phyloP scores from a whole-genome alignment of 1,284 basidiomycete genomes.

The Trichosporon sp. region DNA sequence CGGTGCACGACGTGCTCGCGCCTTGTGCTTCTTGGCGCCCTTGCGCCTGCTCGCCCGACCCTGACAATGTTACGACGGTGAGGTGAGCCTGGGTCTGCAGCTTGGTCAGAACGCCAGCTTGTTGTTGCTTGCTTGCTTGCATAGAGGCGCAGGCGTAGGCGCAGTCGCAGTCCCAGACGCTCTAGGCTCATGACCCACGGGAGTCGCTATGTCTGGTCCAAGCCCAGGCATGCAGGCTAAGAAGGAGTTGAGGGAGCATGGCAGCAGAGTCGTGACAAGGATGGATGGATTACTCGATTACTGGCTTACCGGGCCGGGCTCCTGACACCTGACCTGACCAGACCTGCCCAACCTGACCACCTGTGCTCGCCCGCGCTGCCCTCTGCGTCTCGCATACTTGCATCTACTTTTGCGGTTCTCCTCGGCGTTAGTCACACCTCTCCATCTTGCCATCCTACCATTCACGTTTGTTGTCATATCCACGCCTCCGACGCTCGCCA shows the following conservation, averaged over 20 bases:
- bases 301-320: not conserved
- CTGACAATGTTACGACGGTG: not conserved
- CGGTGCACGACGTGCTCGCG: not conserved
- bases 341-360: not conserved
- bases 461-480: not conserved
- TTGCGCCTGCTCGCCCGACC: not conserved
- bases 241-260: no score
- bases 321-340: not conserved
- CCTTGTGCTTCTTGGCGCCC: not conserved
- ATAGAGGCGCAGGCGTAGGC: no score
- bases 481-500: not conserved
- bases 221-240: not conserved
- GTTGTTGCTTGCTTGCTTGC: not conserved
- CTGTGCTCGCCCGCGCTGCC: not conserved
- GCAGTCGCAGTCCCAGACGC: not conserved
- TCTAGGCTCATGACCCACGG: not conserved
- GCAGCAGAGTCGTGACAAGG: not conserved
- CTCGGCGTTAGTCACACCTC: slow-evolving; percentile 1
- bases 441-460: not conserved
- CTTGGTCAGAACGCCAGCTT: not conserved
- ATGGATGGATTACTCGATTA: not conserved
- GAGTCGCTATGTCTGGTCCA: no score
- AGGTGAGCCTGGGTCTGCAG: not conserved
- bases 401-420: not conserved
- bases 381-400: not conserved